These are phyloP conservation scores for Yarrowia divulgata DNA, from an alignment of 805 yeast species.

Conservation along the genomic window DNA sequence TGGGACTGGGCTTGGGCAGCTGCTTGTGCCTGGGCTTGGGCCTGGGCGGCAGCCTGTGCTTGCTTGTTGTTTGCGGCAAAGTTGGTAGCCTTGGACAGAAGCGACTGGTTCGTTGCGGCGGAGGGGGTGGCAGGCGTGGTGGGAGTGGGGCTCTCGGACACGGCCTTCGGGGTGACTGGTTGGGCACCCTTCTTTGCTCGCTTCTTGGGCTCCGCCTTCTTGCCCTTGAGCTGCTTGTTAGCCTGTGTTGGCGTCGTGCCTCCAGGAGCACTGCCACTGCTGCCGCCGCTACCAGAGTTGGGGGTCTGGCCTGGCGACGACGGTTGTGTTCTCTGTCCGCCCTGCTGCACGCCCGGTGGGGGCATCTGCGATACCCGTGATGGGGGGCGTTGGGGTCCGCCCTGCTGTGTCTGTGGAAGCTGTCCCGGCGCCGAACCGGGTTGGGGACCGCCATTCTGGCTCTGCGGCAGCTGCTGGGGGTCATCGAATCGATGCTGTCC, in stretches of 20 bases:
- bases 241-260: constrained; percentile 42
- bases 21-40: constrained; percentile 33
- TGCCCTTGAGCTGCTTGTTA: constrained; percentile 42
- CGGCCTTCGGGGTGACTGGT: constrained; percentile 32
- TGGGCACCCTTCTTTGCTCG: constrained; percentile 44
- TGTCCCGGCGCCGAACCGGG: constrained; percentile 37
- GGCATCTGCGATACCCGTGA: constrained; percentile 43
- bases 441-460: constrained; percentile 32
- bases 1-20: constrained; percentile 34
- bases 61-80: constrained; percentile 36
- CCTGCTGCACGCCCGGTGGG: constrained; percentile 46
- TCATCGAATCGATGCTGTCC: constrained; percentile 37
- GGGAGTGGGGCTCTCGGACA: constrained; percentile 37
- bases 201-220: constrained; percentile 44
- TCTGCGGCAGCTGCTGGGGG: constrained; percentile 38
- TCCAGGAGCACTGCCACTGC: constrained; percentile 38
- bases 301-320: constrained; percentile 44
- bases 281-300: constrained; percentile 41
- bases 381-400: constrained; percentile 39
- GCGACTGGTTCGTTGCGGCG: constrained; percentile 25
- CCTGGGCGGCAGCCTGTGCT: constrained; percentile 34
- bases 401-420: constrained; percentile 40
- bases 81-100: constrained; percentile 27
- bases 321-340: constrained; percentile 45
- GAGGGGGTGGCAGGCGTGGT: constrained; percentile 39